phyloP scores from a whole-genome alignment of 345 rosid genomes.

The Physaria fendleri region DNA sequence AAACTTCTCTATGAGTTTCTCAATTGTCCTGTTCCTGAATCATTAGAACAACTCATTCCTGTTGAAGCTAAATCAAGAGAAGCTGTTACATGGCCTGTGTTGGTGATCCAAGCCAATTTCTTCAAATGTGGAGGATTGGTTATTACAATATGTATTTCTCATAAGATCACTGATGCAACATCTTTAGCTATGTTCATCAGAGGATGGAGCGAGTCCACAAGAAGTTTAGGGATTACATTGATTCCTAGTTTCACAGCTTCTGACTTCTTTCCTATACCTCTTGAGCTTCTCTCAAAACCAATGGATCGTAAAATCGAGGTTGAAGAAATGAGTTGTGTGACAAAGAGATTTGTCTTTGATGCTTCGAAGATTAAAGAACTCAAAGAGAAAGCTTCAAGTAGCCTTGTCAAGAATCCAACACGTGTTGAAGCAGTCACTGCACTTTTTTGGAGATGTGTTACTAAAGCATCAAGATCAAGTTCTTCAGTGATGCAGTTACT shows the following conservation, averaged over 20 bases:
- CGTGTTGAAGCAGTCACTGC: conserved; percentile 32
- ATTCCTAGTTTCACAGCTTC: conserved; percentile 34
- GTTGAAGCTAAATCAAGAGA: conserved; percentile 23
- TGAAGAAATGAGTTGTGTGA: conserved; percentile 5
- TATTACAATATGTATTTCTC: conserved; percentile 34
- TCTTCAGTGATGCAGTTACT: conserved; percentile 14
- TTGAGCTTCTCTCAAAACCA: conserved; percentile 5
- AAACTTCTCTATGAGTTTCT: conserved; percentile 28
- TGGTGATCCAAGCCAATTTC: conserved; percentile 34
- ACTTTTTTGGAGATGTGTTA: conserved; percentile 29
- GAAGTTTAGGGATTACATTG: neutral
- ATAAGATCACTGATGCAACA: conserved; percentile 41
- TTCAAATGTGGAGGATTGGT: conserved; percentile 45
- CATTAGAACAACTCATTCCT: conserved; percentile 30
- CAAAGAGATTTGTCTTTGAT: conserved; percentile 43
- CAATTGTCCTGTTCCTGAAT: conserved; percentile 12
- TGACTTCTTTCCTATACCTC: conserved; percentile 25
- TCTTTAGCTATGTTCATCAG: conserved; percentile 35
- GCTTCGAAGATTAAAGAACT: conserved; percentile 30
- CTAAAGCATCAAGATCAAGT: conserved; percentile 17
- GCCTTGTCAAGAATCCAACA: conserved; percentile 25
- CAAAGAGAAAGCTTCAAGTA: conserved; percentile 30
- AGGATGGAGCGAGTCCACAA: conserved; percentile 34
- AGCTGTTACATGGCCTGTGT: conserved; percentile 23
- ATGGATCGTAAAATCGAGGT: conserved; percentile 3